These are phyloP conservation scores for Davidsoniella eucalypti DNA, from an alignment of 2,329 filamentous ascomycete species.

Conservation along the genomic window DNA sequence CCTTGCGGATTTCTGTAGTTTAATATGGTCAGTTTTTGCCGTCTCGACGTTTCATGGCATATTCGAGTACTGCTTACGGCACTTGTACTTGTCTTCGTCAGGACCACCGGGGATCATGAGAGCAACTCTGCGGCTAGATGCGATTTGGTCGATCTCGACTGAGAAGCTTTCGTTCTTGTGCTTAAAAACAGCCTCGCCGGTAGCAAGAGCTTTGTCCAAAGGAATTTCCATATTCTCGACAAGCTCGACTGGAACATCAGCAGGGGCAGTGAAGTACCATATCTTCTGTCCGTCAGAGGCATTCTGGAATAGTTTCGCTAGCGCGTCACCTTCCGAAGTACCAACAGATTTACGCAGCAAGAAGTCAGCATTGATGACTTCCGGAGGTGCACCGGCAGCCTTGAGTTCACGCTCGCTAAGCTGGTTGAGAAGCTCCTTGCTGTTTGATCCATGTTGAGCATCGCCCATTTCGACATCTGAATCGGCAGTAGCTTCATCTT, in stretches of 20 bases:
- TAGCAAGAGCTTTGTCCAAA: constrained; percentile 31
- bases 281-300: constrained; percentile 54
- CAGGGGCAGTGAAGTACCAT: constrained; percentile 65
- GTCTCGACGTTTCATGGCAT: no score
- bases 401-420: constrained; percentile 18
- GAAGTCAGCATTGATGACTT: constrained; percentile 35
- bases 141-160: constrained; percentile 35
- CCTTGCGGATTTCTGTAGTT: constrained; percentile 4
- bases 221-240: constrained; percentile 48
- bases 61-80: constrained; percentile 3
- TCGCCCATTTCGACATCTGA: constrained; percentile 16
- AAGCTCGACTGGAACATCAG: constrained; percentile 49
- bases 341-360: constrained; percentile 31
- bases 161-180: constrained; percentile 49
- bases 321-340: constrained; percentile 26
- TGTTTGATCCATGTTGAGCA: constrained; percentile 14
- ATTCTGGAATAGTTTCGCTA: constrained; percentile 39
- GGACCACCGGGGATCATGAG: constrained; percentile 11
- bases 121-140: constrained; percentile 24
- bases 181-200: constrained; percentile 37
- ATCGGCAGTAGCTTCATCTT: constrained; percentile 8
- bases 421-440: constrained; percentile 13
- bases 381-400: constrained; percentile 15
- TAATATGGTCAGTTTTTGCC: background rate
- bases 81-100: constrained; percentile 11